phyloP scores from a whole-genome alignment of 768 basidiomycete species.

The Coprinopsis marcescibilis region DNA sequence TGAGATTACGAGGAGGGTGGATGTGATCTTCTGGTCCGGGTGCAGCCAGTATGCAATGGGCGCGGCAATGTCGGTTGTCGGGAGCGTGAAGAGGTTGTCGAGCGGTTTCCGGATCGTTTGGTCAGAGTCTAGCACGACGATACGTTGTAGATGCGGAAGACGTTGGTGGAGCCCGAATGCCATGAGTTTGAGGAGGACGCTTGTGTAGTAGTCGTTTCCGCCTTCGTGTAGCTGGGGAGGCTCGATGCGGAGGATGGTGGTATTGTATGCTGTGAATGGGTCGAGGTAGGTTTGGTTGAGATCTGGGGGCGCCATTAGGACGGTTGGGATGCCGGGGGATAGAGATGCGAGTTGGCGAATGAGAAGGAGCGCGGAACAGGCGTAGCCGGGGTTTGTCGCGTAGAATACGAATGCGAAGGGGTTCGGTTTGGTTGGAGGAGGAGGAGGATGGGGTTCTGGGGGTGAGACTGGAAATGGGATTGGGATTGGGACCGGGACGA shows the following conservation, averaged over 20 bases:
- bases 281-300: not conserved
- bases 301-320: not conserved
- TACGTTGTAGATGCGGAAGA: not conserved
- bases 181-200: not conserved
- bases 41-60: constrained; percentile 1
- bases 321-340: not conserved
- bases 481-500: too few relatives aligned
- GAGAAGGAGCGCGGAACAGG: not conserved
- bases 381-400: not conserved
- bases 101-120: constrained; percentile 3
- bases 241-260: not conserved
- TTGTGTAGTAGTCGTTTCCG: not conserved
- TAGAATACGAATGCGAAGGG: constrained; percentile 4
- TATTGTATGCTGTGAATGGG: not conserved
- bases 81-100: not conserved
- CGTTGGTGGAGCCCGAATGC: not conserved
- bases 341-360: not conserved
- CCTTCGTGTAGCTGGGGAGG: not conserved
- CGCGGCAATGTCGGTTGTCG: not conserved
- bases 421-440: too few relatives aligned
- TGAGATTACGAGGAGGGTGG: constrained; percentile 1
- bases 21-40: not conserved
- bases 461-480: too few relatives aligned
- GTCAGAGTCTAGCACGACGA: constrained; percentile 1
- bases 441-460: too few relatives aligned